A percentile compares a stretch with the other conserved stretches of the same genome.
Conservation (phyloP, 345 rosid genomes). For the Rhodamnia argentea region DNA sequence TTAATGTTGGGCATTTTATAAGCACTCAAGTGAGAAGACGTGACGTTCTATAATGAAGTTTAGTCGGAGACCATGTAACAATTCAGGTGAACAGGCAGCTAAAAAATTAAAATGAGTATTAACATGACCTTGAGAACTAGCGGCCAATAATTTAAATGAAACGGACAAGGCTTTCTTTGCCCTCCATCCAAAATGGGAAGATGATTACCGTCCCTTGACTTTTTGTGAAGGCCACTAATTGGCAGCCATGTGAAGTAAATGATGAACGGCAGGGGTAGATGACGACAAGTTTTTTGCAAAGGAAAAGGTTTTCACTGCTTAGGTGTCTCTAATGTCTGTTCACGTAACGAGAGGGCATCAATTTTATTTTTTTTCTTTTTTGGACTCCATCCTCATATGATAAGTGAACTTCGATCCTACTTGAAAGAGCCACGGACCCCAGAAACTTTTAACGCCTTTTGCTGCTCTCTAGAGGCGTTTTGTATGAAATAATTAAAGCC, state of each 20-base stretch:
- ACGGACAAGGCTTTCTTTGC: conserved; percentile 3
- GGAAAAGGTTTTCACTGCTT: conserved; percentile 11
- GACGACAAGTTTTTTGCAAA: conserved; percentile 8
- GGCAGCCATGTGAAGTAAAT: background rate
- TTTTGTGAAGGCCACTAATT: conserved; percentile 28
- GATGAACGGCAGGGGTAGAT: background rate
- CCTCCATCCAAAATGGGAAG: conserved; percentile 21
- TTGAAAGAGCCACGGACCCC: background rate
- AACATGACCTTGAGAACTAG: background rate
- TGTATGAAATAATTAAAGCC: background rate
- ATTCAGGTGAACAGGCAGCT: background rate
- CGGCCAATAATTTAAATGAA: background rate
- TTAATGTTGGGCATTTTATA: background rate
- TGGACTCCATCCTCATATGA: conserved; percentile 4
- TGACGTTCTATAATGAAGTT: background rate
- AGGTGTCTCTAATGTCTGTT: background rate
- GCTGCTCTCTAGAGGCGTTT: background rate
- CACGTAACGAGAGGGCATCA: conserved; percentile 7
- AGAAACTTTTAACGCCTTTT: background rate
- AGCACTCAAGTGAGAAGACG: background rate
- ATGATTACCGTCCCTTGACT: conserved; percentile 30
- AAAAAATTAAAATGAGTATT: background rate
- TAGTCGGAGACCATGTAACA: background rate
- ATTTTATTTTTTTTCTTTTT: too few species aligned
- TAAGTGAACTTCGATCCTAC: conserved; percentile 17